Base-by-base conservation (phyloP, 179 eudicot genomes). In the Beta corolliflora region DNA sequence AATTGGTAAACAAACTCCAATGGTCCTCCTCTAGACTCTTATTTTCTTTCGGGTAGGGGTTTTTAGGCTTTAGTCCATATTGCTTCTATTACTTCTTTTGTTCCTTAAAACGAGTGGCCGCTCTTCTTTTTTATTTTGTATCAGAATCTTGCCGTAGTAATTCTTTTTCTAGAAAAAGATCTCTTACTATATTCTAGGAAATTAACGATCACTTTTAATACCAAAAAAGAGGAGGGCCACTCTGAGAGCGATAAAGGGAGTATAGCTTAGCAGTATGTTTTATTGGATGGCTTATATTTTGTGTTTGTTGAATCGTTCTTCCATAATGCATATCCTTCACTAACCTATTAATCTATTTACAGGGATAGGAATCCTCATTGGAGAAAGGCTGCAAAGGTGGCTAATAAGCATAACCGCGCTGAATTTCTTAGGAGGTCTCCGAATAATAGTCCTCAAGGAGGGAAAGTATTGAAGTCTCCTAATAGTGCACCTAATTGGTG, bases 381-480 rank as follows among this genome's bases (percentile, higher is more conserved):
- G 78, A 71, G 77, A 67, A 84, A 84, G 78, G 75, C 74, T 65
- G 80, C 81, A 71, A 85, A 71, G 73, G 58, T 77, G 66, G 84
- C 79, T 54, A 80, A 83, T 44, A 88, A 71, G 60, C 83, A 82
- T 41, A 88, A 80, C 18, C 92, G 89, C n/a, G n/a, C 96, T 53
- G 98, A 92, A 81, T 94, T 94, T 84, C 86, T 84, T 76, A 91
- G 92, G 83, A 89, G 87, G 86, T 79, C 92, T 46, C 81, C 85
- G 53, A 86, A 80, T 59, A 48, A 54, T 66, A 82, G 84, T 67
- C 72, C 87, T 67, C 86, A 56, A 65, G 86, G 90, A 65, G 86
- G 90, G 72, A 88, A 59, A 83, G 66, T 84, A 16, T 82, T 83
- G 90, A 84, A 81, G 70, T 81, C 89, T 86, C 86, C 95, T 45